Evolutionary conservation across 2,329 filamentous ascomycete species (phyloP), one percentile per base, ranked within the genome.

Genomic region (Clarireedia hainanense): DNA sequence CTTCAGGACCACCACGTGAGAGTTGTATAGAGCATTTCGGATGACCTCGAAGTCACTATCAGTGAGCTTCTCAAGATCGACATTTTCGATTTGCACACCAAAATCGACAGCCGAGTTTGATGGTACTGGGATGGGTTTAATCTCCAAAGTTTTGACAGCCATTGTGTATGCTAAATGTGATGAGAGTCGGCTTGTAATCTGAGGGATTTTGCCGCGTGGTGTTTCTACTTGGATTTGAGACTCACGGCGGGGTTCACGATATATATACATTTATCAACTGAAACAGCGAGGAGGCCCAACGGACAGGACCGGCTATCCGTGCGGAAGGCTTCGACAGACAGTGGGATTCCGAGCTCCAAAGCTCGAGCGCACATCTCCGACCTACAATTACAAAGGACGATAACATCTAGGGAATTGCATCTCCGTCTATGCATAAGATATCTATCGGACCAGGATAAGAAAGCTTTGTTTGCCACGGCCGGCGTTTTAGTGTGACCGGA

Each of bases 1-100:
- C 69, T 86, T 89, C 73, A 91, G 80, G 27, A 91, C 77, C 10
- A 91, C 74, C 14, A 91, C 80, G 58, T 87, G 84, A 65, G 87
- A 74, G 12, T 72, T 76, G 74, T 87, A 90, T 4, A 91, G 78
- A 1, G 85, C 81, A 17, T 82, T 71, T 57, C 77, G 80, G 64
- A 91, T 83, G 20, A 76, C 68, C 6, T 76, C 72, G 66, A 89
- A 89, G 64, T 87, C 82, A 61, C 74, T 75, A 61, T 88, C 84
- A 51, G 75, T 79, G 47, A 88, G 70, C 52, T 80, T 78, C 64
- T 88, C 81, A 42, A 87, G 70, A 63, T 86, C 76, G 39, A 78
- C 73, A 47, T 82, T 79, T 39, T 74, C 71, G 59, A 86, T 74
- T 26, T 78, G 67, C 9, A 81, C 84, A 1, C 85, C 85, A 55